Conservation (phyloP, 352 stramenopile species). For the Saprolegnia diclina region DNA sequence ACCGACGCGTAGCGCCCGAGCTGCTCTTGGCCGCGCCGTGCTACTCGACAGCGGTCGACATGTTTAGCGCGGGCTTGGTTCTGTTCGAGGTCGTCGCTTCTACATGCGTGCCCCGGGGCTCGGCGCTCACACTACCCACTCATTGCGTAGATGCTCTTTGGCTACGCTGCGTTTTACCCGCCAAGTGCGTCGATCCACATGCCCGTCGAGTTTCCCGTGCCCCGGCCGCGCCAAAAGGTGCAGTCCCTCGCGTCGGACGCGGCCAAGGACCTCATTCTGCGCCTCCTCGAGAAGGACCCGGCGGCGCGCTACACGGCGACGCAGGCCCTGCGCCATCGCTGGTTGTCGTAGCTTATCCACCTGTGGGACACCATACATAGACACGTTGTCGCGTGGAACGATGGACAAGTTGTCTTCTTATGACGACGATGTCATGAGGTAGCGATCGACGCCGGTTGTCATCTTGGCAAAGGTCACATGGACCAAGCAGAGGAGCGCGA, state of each 20-base stretch:
- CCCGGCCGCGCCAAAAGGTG: conserved; percentile 34
- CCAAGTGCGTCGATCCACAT: conserved; percentile 57
- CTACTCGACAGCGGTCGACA: conserved; percentile 61
- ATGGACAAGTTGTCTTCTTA: background rate
- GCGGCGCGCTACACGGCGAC: conserved; percentile 62
- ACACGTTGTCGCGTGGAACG: background rate
- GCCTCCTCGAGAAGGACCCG: conserved; percentile 69
- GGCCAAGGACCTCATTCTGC: conserved; percentile 58
- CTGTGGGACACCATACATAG: background rate
- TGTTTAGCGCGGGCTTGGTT: conserved; percentile 65
- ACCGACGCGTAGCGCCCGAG: conserved; percentile 37
- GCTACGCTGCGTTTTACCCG: conserved; percentile 65
- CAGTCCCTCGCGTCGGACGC: background rate
- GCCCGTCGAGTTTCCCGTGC: conserved; percentile 45
- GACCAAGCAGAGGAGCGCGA: background rate
- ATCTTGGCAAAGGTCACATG: background rate
- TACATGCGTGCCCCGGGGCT: background rate
- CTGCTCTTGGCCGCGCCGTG: conserved; percentile 44
- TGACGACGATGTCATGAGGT: background rate
- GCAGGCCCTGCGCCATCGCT: conserved; percentile 78
- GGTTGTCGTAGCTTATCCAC: conserved; percentile 44
- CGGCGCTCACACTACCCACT: background rate
- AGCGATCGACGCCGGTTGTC: conserved; percentile 5
- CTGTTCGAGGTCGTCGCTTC: conserved; percentile 41
- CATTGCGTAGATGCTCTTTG: conserved; percentile 46